Conservation (phyloP, 768 basidiomycete species). For the Mycena chlorophos region DNA sequence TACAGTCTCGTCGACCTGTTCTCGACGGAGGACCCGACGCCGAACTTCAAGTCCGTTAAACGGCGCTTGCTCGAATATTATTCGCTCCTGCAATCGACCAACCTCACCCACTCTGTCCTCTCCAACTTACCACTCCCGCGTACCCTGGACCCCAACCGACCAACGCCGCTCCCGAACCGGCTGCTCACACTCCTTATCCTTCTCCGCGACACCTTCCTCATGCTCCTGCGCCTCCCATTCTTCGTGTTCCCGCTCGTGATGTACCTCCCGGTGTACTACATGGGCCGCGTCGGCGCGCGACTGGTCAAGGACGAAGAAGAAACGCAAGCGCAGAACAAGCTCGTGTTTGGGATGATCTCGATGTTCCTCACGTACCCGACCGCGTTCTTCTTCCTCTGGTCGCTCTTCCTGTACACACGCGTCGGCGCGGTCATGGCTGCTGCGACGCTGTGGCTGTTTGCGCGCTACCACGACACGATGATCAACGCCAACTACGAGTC, state of each 20-base stretch:
- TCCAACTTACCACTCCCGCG: conserved; percentile 82
- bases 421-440: conserved; percentile 73
- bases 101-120: conserved; percentile 83
- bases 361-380: conserved; percentile 75
- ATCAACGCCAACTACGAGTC: conserved; percentile 84
- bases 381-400: conserved; percentile 87
- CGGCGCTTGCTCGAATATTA: conserved; percentile 82
- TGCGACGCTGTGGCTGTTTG: conserved; percentile 71
- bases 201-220: conserved; percentile 72
- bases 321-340: conserved; percentile 95
- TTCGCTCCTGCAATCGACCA: conserved; percentile 77
- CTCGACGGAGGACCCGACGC: conserved; percentile 61
- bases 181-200: conserved; percentile 78
- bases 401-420: conserved; percentile 72
- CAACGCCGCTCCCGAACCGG: conserved; percentile 79
- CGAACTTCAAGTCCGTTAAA: conserved; percentile 62
- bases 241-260: conserved; percentile 85
- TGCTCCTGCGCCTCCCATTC: conserved; percentile 78
- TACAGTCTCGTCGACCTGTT: conserved; percentile 86
- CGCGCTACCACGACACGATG: conserved; percentile 80
- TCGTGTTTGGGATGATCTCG: conserved; percentile 81
- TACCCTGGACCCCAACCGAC: conserved; percentile 74
- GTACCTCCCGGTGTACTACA: conserved; percentile 82
- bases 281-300: conserved; percentile 72
- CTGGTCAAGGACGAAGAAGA: conserved; percentile 87